Base-by-base conservation (phyloP, 805 yeast genomes). In the Groenewaldozyma tartarivorans region DNA sequence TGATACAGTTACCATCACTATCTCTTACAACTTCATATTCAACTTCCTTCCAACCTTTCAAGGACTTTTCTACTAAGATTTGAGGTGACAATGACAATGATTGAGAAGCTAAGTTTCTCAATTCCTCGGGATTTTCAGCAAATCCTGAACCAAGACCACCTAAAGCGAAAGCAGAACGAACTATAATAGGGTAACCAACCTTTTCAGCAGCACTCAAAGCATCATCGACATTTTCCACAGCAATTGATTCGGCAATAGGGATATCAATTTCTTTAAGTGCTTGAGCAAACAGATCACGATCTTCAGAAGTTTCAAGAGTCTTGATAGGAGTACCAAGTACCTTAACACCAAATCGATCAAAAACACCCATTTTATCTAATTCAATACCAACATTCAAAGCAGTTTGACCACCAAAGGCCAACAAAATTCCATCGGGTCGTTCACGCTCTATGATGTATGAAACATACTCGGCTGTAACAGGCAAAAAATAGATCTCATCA, bases 131-230 rank as follows among this genome's bases (percentile, higher is more conserved):
- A 62, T 85, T 80, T 52, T 74, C 72, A 43, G 98, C 98, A 58
- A 90, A 90, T 32, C 98, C 98, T 24, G 97, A 90, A 42, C 98
- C 98, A 47, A 90, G 73, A 54, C 98, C 98, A 61, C 98, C 98
- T 35, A 90, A 70, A 5, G 98, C 95, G 60, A 81, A 90, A 18
- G 98, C 98, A 35, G 97, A 86, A 68, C 98, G 81, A 44, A 92
- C 95, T 67, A 90, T 90, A 55, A 90, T 85, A 41, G 98, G 98
- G 66, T 88, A 90, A 6, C 96, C 95, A 47, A 90, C 85, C 36
- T 65, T 57, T 33, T 72, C 78, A 37, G 96, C 98, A 40, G 98
- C 97, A n/a, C 63, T 67, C 47, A 92, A 68, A 20, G 98, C 96
- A 55, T 84, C 95, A 49, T 90, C 96, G 33, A 92, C 83, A 38